phyloP scores from a whole-genome alignment of 306 rosid species.

The Ceratonia siliqua region DNA sequence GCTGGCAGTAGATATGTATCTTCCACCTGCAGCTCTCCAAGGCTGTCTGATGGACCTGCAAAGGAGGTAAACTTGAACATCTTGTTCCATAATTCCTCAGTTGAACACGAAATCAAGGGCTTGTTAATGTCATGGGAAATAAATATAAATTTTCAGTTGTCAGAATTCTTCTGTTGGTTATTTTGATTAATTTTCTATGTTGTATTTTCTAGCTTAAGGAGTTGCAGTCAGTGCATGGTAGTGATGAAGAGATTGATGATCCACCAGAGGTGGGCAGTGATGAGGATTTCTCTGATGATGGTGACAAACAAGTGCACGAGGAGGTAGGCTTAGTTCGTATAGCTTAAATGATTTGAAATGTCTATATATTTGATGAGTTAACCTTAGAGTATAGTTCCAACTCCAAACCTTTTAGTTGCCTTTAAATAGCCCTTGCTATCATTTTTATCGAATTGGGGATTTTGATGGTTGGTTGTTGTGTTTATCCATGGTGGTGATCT shows the following conservation, averaged over 20 bases:
- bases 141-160: not conserved
- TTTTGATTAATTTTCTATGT: not conserved
- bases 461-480: not conserved
- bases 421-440: slow-evolving; percentile 1
- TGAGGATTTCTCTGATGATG: slow-evolving; percentile 69
- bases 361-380: slow-evolving; percentile 2
- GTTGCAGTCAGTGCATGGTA: slow-evolving; percentile 72
- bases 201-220: slow-evolving; percentile 55
- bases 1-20: slow-evolving; percentile 68
- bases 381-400: not conserved
- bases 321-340: slow-evolving; percentile 50
- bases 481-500: too few species aligned
- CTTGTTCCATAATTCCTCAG: not conserved
- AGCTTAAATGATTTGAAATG: too few species aligned
- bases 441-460: not conserved
- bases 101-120: not conserved
- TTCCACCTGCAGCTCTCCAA: slow-evolving; percentile 82
- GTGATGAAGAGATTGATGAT: slow-evolving; percentile 82
- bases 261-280: slow-evolving; percentile 64
- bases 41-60: slow-evolving; percentile 63
- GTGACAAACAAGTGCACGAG: slow-evolving; percentile 48
- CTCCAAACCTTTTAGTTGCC: not conserved
- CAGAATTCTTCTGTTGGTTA: not conserved
- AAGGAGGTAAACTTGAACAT: slow-evolving; percentile 60
- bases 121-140: not conserved